phyloP scores from a whole-genome alignment of 2,329 filamentous ascomycete species.

The Sarocladium strictum region DNA sequence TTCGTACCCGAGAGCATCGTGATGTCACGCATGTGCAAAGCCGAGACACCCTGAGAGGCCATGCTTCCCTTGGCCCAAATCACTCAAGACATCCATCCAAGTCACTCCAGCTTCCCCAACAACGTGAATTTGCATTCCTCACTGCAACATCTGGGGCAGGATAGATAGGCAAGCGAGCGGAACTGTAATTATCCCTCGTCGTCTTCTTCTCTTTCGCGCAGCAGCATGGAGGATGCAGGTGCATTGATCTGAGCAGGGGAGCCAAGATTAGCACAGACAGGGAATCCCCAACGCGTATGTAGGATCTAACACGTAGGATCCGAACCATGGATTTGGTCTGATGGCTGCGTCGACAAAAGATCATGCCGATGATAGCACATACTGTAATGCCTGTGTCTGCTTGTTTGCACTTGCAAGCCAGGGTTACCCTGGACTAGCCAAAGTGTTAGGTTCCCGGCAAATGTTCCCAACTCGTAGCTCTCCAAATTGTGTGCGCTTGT shows the following conservation, averaged over 20 bases:
- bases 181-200: background rate
- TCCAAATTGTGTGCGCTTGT: too few relatives aligned
- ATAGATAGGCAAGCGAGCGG: background rate
- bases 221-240: background rate
- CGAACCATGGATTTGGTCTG: too few relatives aligned
- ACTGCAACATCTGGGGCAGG: background rate
- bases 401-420: too few relatives aligned
- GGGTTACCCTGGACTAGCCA: too few relatives aligned
- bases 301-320: too few relatives aligned
- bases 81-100: background rate
- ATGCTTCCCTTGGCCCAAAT: background rate
- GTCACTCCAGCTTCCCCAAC: background rate
- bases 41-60: background rate
- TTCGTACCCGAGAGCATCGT: background rate
- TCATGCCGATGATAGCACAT: too few relatives aligned
- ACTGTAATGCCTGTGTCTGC: too few relatives aligned
- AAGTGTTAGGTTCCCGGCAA: too few relatives aligned
- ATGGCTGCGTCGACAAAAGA: too few relatives aligned
- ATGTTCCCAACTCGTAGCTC: background rate
- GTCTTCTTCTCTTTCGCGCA: background rate
- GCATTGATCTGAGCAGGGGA: background rate
- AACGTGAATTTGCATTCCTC: background rate
- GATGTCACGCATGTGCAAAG: background rate
- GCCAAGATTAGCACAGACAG: background rate
- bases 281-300: too few relatives aligned